Evolutionary conservation across 2,329 filamentous ascomycete species (phyloP), one percentile per base, ranked within the genome.

Genomic region (Sporothrix globosa): DNA sequence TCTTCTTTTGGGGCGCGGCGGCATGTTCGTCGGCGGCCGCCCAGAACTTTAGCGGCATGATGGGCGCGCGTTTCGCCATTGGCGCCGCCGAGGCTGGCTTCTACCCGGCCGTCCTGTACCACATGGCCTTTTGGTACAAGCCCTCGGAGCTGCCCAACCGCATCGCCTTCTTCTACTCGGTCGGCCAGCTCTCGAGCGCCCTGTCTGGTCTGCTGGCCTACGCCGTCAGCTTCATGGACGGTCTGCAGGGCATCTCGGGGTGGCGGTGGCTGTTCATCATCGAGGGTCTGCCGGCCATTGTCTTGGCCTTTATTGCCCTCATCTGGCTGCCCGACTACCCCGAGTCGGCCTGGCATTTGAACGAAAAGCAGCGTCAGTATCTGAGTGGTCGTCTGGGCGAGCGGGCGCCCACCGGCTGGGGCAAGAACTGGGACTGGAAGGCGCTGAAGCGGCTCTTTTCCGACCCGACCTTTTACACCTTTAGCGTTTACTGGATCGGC

Each of bases 261-360:
- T 90, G 87, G 87, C 83, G 85, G 11, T 91, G 86, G 88, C 89
- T 90, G 69, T 90, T 90, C 72, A 87, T 92, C 53, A 83, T 91
- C n/a, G 71, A 72, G 79, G 92, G 92, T 0, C 83, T 93, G 1
- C 85, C 84, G 0, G 93, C 91, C 0, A 84, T 92, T 0, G 50
- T 72, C 11, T 39, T 73, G 19, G 61, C 91, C 0, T 71, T 89
- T 4, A 75, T 83, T 0, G 88, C 88, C 0, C 93, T 91, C 79
- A 94, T 88, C 82, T 83, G 89, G 73, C 87, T 96, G 0, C 86
- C 92, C 74, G 92, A 97, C 76, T 96, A 93, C 74, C 93, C 93
- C 0, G 92, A 93, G 73, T 88, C 91, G 30, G 92, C 92, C 0
- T 85, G 75, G 0, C 97, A 96, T 77, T 83, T 97, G 27, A 89